phyloP scores from a whole-genome alignment of 345 rosid species.

The Physaria fendleri region DNA sequence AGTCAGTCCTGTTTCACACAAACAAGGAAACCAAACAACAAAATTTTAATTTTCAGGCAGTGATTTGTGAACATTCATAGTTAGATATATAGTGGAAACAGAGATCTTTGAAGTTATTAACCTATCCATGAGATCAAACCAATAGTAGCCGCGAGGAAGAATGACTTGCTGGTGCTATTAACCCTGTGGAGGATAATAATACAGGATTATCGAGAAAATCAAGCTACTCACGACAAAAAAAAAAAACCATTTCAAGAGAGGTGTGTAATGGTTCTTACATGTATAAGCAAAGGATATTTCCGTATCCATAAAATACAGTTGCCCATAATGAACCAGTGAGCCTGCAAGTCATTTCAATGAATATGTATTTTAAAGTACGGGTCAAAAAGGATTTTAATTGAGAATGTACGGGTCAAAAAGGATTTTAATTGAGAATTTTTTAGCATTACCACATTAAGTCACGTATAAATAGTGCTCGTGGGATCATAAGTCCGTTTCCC shows the following conservation, averaged over 20 bases:
- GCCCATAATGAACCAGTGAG: slow-evolving; percentile 84
- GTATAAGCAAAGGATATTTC: slow-evolving; percentile 72
- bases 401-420: background rate
- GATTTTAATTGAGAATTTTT: background rate
- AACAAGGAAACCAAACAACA: background rate
- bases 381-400: background rate
- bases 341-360: slow-evolving; percentile 42
- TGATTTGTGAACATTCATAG: background rate
- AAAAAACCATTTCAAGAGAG: background rate
- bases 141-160: slow-evolving; percentile 61
- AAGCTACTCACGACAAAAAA: background rate
- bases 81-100: background rate
- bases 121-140: slow-evolving; percentile 83
- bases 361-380: background rate
- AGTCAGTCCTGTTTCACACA: slow-evolving; percentile 47
- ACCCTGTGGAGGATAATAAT: slow-evolving; percentile 44
- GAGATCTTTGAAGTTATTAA: slow-evolving; percentile 13
- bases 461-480: slow-evolving; percentile 84
- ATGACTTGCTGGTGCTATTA: slow-evolving; percentile 52
- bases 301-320: slow-evolving; percentile 80
- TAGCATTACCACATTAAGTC: slow-evolving; percentile 86
- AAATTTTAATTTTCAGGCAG: background rate
- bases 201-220: background rate
- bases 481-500: slow-evolving; percentile 90
- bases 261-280: slow-evolving; percentile 33